Conservation (phyloP, 2,329 filamentous ascomycete species). For the Aspergillus puulaauensis region DNA sequence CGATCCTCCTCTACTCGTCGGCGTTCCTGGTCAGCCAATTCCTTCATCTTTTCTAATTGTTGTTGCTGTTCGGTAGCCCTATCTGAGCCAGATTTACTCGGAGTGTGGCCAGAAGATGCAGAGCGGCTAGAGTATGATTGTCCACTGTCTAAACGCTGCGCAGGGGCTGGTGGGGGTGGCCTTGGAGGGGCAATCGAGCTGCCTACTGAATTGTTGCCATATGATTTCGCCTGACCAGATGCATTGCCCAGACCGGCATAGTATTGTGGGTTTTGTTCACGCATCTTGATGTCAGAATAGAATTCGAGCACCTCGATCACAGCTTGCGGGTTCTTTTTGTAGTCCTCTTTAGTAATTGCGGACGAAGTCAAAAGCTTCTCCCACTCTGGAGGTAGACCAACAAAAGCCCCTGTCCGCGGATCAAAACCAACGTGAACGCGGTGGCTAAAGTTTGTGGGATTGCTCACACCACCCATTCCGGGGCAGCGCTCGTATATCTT, state of each 20-base stretch:
- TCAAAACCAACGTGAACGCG: slow-evolving; percentile 97
- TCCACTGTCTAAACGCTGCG: slow-evolving; percentile 46
- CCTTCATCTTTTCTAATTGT: slow-evolving; percentile 49
- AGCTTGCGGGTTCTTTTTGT: slow-evolving; percentile 91
- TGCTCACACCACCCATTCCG: slow-evolving; percentile 96
- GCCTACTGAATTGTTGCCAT: slow-evolving; percentile 52
- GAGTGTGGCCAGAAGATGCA: slow-evolving; percentile 32
- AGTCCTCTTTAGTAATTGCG: slow-evolving; percentile 97
- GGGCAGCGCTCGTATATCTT: slow-evolving; percentile 96
- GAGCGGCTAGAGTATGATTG: slow-evolving; percentile 39
- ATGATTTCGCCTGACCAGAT: slow-evolving; percentile 49
- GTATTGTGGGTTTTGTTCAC: slow-evolving; percentile 61
- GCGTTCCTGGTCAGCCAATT: slow-evolving; percentile 58
- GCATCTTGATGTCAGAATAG: slow-evolving; percentile 67
- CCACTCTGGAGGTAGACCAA: slow-evolving; percentile 93
- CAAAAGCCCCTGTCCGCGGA: slow-evolving; percentile 89
- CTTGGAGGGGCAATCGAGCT: slow-evolving; percentile 67
- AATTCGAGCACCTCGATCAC: slow-evolving; percentile 67
- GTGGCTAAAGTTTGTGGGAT: slow-evolving; percentile 97
- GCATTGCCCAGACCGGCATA: slow-evolving; percentile 64
- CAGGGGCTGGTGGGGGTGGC: slow-evolving; percentile 57
- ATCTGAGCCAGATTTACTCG: slow-evolving; percentile 59
- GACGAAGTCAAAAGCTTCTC: slow-evolving; percentile 94
- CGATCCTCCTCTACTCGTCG: slow-evolving; percentile 56
- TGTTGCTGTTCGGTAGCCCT: slow-evolving; percentile 44